These are phyloP conservation scores for Gentiana straminea DNA, from an alignment of 257 asterid genomes.

Conservation along the genomic window DNA sequence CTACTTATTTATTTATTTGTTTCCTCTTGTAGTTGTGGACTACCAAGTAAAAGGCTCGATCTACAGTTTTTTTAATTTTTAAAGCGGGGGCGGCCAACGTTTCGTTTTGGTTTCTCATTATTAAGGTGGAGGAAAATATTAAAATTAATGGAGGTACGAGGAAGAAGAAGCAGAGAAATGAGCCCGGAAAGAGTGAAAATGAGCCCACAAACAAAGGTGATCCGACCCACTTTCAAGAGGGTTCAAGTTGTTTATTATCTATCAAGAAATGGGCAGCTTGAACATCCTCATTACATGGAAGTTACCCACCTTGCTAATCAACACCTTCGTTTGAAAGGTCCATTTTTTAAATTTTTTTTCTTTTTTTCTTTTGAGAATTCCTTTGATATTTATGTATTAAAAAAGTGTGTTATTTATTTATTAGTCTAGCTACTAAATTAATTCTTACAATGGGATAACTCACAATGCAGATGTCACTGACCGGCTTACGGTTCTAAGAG, in stretches of 20 bases:
- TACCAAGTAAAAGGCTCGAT: too few species aligned
- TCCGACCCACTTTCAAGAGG: conserved; percentile 44
- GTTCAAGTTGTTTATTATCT: conserved; percentile 71
- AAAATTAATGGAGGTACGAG: not conserved
- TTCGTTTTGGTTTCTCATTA: too few species aligned
- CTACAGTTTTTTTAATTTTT: too few species aligned
- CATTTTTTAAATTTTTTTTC: too few species aligned
- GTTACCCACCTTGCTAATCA: conserved; percentile 56
- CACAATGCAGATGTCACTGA: conserved; percentile 50
- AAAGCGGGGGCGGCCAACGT: too few species aligned
- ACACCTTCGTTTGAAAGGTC: conserved; percentile 74
- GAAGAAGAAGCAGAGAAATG: conserved; percentile 28
- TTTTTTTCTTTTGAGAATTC: not conserved
- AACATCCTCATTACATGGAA: conserved; percentile 87
- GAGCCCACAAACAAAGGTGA: conserved; percentile 12
- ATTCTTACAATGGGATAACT: too few species aligned
- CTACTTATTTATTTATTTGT: too few species aligned
- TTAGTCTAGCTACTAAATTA: too few species aligned
- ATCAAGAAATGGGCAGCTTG: conserved; percentile 81
- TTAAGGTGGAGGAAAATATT: too few species aligned
- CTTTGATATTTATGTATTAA: not conserved
- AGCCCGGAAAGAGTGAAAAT: conserved; percentile 30
- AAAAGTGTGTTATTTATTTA: too few species aligned
- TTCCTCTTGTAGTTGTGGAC: too few species aligned
- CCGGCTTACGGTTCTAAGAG: conserved; percentile 55